Percentiles rank a stretch among this genome's conserved stretches.
These are phyloP conservation scores for Striga asiatica DNA, from an alignment of 257 asterid species.

Conservation along the genomic window DNA sequence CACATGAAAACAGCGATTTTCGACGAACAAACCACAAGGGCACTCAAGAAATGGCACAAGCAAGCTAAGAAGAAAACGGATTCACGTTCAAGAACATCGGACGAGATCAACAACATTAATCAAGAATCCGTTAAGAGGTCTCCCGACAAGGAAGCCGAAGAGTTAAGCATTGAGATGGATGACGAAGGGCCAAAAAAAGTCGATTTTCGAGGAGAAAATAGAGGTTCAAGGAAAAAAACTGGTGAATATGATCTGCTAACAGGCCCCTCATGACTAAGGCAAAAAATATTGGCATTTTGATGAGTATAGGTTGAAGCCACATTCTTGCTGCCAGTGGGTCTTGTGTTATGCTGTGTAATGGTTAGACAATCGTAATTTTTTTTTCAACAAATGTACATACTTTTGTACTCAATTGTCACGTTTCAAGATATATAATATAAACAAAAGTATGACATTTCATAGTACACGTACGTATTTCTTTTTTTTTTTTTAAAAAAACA, in stretches of 20 bases:
- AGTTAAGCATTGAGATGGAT: neutral
- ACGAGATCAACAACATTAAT: conserved; percentile 19
- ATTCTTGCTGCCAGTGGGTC: too few relatives aligned
- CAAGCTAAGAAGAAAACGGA: conserved; percentile 29
- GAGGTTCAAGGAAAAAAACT: neutral
- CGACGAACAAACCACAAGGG: conserved; percentile 73
- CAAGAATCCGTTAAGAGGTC: conserved; percentile 13
- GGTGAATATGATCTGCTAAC: conserved; percentile 1
- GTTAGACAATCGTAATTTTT: too few relatives aligned
- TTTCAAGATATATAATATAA: too few relatives aligned
- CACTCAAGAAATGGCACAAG: conserved; percentile 56
- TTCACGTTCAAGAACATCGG: conserved; percentile 17
- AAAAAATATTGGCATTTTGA: too few relatives aligned
- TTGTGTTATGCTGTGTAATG: too few relatives aligned
- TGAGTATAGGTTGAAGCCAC: too few relatives aligned
- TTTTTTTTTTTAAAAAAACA: too few relatives aligned
- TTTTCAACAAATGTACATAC: too few relatives aligned
- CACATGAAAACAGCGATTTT: conserved; percentile 61
- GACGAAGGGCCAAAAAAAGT: neutral
- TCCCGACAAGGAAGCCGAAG: neutral
- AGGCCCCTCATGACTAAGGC: neutral
- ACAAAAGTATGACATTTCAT: too few relatives aligned
- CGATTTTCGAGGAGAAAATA: neutral
- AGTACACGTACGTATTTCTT: too few relatives aligned
- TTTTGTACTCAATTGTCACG: too few relatives aligned